A percentile compares a stretch with the other conserved stretches of the same genome.
These are phyloP conservation scores for Abelmoschus esculentus DNA, from an alignment of 345 rosid species.

Conservation along the genomic window DNA sequence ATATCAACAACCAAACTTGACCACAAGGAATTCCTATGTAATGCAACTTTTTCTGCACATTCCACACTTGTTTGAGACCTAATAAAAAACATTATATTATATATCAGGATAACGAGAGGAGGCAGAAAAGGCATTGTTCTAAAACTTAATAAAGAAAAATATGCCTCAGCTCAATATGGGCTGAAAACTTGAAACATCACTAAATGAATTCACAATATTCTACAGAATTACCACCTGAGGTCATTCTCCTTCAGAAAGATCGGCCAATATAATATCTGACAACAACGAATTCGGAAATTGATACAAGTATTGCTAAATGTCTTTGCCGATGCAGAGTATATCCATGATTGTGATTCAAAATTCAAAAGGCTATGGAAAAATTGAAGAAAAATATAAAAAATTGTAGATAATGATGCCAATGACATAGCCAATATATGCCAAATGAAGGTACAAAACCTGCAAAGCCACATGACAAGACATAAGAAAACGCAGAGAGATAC, in stretches of 20 bases:
- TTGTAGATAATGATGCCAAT: slow-evolving; percentile 54
- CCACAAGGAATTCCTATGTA: slow-evolving; percentile 79
- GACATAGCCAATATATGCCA: slow-evolving; percentile 49
- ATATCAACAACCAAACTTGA: slow-evolving; percentile 69
- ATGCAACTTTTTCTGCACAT: slow-evolving; percentile 70
- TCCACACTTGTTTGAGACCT: slow-evolving; percentile 76
- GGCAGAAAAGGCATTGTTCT: not conserved
- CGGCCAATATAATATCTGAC: slow-evolving; percentile 85
- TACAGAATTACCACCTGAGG: slow-evolving; percentile 37
- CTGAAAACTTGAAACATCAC: slow-evolving; percentile 11
- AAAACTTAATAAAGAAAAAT: slow-evolving; percentile 14
- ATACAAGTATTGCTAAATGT: slow-evolving; percentile 43
- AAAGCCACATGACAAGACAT: slow-evolving; percentile 23
- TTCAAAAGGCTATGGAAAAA: slow-evolving; percentile 31
- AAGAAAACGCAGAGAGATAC: slow-evolving; percentile 14
- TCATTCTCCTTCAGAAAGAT: slow-evolving; percentile 52
- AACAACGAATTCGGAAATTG: slow-evolving; percentile 47
- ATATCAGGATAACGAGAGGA: not conserved
- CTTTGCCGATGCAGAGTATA: slow-evolving; percentile 24
- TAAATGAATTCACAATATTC: slow-evolving; percentile 6
- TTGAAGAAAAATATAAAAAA: slow-evolving; percentile 49
- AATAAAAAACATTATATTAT: slow-evolving; percentile 8
- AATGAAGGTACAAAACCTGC: slow-evolving; percentile 44
- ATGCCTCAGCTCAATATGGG: not conserved
- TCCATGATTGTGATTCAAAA: slow-evolving; percentile 32